Percentiles rank a stretch among this genome's conserved stretches.
Conservation (phyloP, 1,284 basidiomycete species). For the Apiotrichum veenhuisii region DNA sequence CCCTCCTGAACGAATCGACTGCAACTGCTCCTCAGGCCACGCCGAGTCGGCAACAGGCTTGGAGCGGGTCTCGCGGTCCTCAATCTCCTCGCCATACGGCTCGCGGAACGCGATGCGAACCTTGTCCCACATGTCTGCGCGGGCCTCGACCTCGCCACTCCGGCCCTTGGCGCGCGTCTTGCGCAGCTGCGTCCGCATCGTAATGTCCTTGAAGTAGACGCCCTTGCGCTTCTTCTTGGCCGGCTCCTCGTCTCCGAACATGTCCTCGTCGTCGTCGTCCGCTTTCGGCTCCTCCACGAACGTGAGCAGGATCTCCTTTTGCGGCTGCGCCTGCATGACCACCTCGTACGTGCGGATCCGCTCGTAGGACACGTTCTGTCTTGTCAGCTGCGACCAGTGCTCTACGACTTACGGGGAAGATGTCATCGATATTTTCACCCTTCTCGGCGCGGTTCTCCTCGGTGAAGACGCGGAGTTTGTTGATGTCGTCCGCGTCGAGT, state of each 20-base stretch:
- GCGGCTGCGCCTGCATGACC: conserved; percentile 22
- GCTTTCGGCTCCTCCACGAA: conserved; percentile 56
- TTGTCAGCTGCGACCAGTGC: not conserved
- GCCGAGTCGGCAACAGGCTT: conserved; percentile 28
- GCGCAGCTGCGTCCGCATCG: conserved; percentile 76
- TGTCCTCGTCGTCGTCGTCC: conserved; percentile 8
- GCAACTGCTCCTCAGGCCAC: conserved; percentile 32
- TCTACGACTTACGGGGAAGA: conserved; percentile 28
- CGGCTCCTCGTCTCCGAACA: conserved; percentile 14
- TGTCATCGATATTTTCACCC: conserved; percentile 27
- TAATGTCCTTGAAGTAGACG: conserved; percentile 82
- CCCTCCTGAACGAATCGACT: not conserved
- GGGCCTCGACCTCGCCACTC: conserved; percentile 20
- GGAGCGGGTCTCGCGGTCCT: conserved; percentile 9
- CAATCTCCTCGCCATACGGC: conserved; percentile 24
- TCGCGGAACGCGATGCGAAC: conserved; percentile 34
- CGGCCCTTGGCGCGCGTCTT: conserved; percentile 59
- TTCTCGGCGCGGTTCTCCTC: conserved; percentile 12
- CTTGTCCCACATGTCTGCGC: conserved; percentile 35
- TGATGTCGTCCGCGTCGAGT: conserved; percentile 21
- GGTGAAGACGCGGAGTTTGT: conserved; percentile 1
- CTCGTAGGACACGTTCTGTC: conserved; percentile 36
- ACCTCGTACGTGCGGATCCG: conserved; percentile 46
- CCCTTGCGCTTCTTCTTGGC: conserved; percentile 55
- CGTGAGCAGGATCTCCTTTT: conserved; percentile 74